Conservation (phyloP, 768 basidiomycete species). For the Daedaleopsis sinensis region DNA sequence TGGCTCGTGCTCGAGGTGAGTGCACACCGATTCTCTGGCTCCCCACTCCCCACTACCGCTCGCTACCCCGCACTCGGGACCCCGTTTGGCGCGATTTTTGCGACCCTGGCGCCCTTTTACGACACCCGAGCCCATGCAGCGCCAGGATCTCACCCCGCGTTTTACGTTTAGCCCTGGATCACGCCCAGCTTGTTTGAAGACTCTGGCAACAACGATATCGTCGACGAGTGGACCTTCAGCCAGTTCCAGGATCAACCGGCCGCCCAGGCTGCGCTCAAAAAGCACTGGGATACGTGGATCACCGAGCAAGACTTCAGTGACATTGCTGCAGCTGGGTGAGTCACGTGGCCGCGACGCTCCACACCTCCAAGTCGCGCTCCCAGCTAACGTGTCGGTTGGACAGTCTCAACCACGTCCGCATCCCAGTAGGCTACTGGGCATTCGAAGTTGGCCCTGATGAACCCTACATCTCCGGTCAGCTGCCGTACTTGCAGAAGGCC, state of each 20-base stretch:
- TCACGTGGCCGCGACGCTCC: constrained; percentile 23
- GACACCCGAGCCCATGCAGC: background rate
- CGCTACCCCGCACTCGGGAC: too few relatives aligned
- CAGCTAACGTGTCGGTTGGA: constrained; percentile 4
- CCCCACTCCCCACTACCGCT: background rate
- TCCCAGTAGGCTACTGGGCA: constrained; percentile 92
- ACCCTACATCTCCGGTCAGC: constrained; percentile 78
- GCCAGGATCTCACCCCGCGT: too few relatives aligned
- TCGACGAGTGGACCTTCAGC: constrained; percentile 83
- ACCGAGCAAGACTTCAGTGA: constrained; percentile 76
- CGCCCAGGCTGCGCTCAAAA: constrained; percentile 53
- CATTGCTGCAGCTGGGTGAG: constrained; percentile 76
- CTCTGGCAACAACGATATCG: constrained; percentile 56
- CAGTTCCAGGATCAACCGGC: constrained; percentile 54
- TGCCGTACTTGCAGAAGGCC: constrained; percentile 68
- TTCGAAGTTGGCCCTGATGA: constrained; percentile 79
- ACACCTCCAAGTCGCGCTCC: background rate
- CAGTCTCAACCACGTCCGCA: constrained; percentile 76
- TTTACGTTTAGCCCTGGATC: constrained; percentile 63
- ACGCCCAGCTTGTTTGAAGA: constrained; percentile 76
- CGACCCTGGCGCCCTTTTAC: too few relatives aligned
- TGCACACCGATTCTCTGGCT: background rate
- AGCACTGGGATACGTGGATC: constrained; percentile 79
- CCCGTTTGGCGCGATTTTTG: background rate
- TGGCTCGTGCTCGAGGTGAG: constrained; percentile 59